A percentile compares a stretch with the other conserved stretches of the same genome.
Conservation (phyloP, 2,329 filamentous ascomycete species). For the Microdochium bolleyi region DNA sequence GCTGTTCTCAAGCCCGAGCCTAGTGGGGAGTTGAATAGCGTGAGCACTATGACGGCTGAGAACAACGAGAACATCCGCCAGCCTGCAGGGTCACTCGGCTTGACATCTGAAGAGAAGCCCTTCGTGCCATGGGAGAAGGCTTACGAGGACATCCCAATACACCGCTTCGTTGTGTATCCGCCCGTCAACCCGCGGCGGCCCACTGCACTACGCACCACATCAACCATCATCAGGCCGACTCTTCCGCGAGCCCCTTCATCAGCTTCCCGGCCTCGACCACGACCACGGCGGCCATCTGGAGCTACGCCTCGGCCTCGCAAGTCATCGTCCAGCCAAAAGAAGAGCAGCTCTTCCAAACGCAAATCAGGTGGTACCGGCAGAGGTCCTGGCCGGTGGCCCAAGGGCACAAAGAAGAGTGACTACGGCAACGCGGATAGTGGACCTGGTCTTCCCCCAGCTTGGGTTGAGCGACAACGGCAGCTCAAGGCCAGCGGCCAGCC, state of each 20-base stretch:
- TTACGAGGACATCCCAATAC: conserved; percentile 55
- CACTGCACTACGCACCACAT: conserved; percentile 34
- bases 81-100: conserved; percentile 7
- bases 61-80: conserved; percentile 9
- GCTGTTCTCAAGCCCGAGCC: conserved; percentile 8
- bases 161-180: conserved; percentile 73
- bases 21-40: conserved; percentile 15
- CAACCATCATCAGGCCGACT: conserved; percentile 22
- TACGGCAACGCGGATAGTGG: conserved; percentile 60
- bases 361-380: conserved; percentile 56
- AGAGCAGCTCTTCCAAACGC: conserved; percentile 34
- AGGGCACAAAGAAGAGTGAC: conserved; percentile 60
- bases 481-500: conserved; percentile 1
- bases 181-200: conserved; percentile 45
- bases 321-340: conserved; percentile 19
- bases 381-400: conserved; percentile 58
- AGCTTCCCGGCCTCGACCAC: conserved; percentile 25
- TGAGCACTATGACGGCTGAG: conserved; percentile 11
- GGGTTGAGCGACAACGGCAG: conserved; percentile 28
- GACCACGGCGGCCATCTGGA: conserved; percentile 24
- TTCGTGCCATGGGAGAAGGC: conserved; percentile 31
- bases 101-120: conserved; percentile 14
- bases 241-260: conserved; percentile 16
- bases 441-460: conserved; percentile 53
- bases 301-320: not conserved